These are phyloP conservation scores for Brassica rapa DNA, from an alignment of 345 rosid species.

Conservation along the genomic window DNA sequence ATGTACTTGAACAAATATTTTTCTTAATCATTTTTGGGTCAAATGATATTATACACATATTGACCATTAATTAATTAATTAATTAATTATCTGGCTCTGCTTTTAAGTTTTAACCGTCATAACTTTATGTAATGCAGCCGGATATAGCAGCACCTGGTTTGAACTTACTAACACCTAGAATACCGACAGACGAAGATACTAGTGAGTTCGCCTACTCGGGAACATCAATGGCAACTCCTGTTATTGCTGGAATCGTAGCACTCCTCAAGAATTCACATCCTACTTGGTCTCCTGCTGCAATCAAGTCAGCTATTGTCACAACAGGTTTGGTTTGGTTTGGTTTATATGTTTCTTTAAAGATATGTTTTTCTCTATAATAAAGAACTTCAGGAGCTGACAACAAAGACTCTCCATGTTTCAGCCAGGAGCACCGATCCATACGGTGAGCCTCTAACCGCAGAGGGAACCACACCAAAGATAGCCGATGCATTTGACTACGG, in stretches of 20 bases:
- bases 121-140: conserved; percentile 18
- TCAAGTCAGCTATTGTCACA: conserved; percentile 57
- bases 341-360: background rate
- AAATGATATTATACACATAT: too few relatives aligned
- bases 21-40: too few relatives aligned
- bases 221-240: conserved; percentile 70
- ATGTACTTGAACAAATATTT: too few relatives aligned
- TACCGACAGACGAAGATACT: conserved; percentile 12
- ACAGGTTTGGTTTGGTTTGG: conserved; percentile 42
- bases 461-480: conserved; percentile 45
- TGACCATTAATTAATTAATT: too few relatives aligned
- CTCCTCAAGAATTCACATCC: conserved; percentile 45
- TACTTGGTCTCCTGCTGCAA: conserved; percentile 63
- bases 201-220: conserved; percentile 43
- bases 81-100: too few relatives aligned
- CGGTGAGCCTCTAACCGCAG: conserved; percentile 49
- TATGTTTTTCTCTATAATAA: background rate
- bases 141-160: conserved; percentile 30
- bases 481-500: conserved; percentile 70
- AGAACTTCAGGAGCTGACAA: background rate
- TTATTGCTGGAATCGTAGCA: conserved; percentile 49
- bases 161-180: conserved; percentile 20
- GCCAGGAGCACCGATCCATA: conserved; percentile 39
- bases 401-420: background rate
- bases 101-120: too few relatives aligned